phyloP scores from a whole-genome alignment of 2,329 filamentous ascomycete genomes.

The Periconia digitata region DNA sequence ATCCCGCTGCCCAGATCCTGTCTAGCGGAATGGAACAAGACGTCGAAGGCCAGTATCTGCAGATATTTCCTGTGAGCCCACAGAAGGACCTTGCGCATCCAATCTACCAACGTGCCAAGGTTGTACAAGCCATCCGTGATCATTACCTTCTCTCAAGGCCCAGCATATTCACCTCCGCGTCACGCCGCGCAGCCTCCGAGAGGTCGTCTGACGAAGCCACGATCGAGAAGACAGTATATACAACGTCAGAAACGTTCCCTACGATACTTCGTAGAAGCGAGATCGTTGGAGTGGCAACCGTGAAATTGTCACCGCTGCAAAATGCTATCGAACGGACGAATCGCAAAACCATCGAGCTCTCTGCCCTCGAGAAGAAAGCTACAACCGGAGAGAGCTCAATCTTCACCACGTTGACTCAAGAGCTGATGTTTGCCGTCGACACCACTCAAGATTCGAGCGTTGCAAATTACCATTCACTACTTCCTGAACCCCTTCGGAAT shows the following conservation, averaged over 20 bases:
- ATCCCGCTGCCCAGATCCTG: conserved; percentile 81
- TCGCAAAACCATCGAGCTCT: conserved; percentile 86
- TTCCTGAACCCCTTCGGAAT: conserved; percentile 56
- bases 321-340: conserved; percentile 89
- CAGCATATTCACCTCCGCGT: conserved; percentile 75
- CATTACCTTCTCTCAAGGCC: conserved; percentile 79
- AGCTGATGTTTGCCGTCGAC: conserved; percentile 76
- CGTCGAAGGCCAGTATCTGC: conserved; percentile 86
- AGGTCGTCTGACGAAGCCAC: conserved; percentile 69
- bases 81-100: conserved; percentile 81
- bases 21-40: conserved; percentile 71
- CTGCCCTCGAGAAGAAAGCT: conserved; percentile 72
- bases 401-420: conserved; percentile 70
- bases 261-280: conserved; percentile 88
- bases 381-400: conserved; percentile 71
- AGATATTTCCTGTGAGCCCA: conserved; percentile 77
- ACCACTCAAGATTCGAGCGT: conserved; percentile 74
- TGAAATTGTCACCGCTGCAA: conserved; percentile 73
- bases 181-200: conserved; percentile 68
- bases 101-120: conserved; percentile 84
- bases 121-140: conserved; percentile 81
- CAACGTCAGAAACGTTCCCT: conserved; percentile 82
- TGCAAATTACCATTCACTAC: conserved; percentile 72
- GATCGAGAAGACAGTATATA: conserved; percentile 82
- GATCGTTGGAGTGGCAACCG: conserved; percentile 68